phyloP scores from a whole-genome alignment of 2,329 filamentous ascomycete species.

The Colletotrichum lindemuthianum region DNA sequence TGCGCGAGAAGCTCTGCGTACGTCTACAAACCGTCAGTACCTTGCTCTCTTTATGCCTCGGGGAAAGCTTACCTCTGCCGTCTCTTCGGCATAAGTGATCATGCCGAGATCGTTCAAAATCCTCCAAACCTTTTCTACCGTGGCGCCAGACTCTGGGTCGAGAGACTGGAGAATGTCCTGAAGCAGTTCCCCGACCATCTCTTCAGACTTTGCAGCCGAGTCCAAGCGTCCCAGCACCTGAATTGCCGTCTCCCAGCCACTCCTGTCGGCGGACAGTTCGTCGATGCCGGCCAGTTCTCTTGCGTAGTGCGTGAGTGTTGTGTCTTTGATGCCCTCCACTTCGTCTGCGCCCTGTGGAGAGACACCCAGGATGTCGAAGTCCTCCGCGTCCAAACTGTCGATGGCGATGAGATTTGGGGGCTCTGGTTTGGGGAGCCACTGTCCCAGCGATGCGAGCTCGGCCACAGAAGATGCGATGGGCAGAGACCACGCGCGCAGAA shows the following conservation, averaged over 20 bases:
- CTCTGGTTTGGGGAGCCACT: constrained; percentile 77
- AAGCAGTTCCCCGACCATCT: constrained; percentile 79
- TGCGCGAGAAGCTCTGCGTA: constrained; percentile 83
- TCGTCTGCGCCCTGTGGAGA: constrained; percentile 67
- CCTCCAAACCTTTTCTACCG: constrained; percentile 84
- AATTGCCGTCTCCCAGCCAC: constrained; percentile 92
- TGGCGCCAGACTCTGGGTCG: constrained; percentile 73
- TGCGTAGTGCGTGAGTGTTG: constrained; percentile 81
- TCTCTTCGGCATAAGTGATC: constrained; percentile 79
- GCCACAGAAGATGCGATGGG: constrained; percentile 80
- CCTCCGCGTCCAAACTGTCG: constrained; percentile 80
- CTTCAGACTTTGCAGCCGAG: constrained; percentile 74
- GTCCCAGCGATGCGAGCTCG: constrained; percentile 84
- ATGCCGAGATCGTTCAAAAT: constrained; percentile 83
- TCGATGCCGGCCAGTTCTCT: constrained; percentile 69
- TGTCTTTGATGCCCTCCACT: constrained; percentile 77
- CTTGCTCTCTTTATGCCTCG: not conserved
- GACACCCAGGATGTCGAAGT: constrained; percentile 84
- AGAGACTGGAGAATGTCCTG: constrained; percentile 69
- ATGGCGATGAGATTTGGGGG: constrained; percentile 64
- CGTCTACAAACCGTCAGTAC: constrained; percentile 62
- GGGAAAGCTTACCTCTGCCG: constrained; percentile 75
- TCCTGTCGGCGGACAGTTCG: constrained; percentile 59
- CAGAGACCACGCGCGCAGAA: constrained; percentile 83
- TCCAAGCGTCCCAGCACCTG: constrained; percentile 85